These are phyloP conservation scores for Fusarium clavum DNA, from an alignment of 2,329 filamentous ascomycete species.

Conservation along the genomic window DNA sequence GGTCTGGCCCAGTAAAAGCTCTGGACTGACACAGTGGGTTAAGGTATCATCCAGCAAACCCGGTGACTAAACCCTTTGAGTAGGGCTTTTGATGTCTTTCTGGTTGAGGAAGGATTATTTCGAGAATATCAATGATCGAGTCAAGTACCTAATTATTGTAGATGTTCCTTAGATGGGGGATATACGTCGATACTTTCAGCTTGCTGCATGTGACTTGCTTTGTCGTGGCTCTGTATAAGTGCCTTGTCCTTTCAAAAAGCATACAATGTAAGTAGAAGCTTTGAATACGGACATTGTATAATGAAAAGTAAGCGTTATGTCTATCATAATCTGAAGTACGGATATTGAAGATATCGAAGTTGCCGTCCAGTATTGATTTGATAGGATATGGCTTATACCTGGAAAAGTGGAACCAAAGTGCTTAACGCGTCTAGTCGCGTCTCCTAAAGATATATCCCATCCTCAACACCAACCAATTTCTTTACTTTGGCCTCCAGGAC, in stretches of 20 bases:
- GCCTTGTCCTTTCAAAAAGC: neutral
- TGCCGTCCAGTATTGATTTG: neutral
- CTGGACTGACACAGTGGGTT: conserved; percentile 7
- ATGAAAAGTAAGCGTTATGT: neutral
- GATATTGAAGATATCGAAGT: neutral
- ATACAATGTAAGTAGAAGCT: neutral
- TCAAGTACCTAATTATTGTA: neutral
- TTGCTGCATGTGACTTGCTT: neutral
- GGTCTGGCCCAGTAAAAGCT: conserved; percentile 18
- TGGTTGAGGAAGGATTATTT: neutral
- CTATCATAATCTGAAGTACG: neutral
- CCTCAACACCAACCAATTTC: neutral
- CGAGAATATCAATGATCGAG: neutral
- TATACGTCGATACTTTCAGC: neutral
- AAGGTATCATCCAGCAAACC: neutral
- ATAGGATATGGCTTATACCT: neutral
- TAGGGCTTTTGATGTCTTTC: neutral
- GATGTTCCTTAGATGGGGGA: neutral
- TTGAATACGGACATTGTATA: neutral
- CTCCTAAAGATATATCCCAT: conserved; percentile 5
- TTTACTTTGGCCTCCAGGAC: conserved; percentile 7
- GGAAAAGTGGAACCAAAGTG: conserved; percentile 16
- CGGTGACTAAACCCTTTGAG: neutral
- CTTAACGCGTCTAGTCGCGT: conserved; percentile 42
- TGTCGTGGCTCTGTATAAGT: neutral